These are phyloP conservation scores for Diphasiastrum complanatum DNA, from an alignment of 83 land plant species.

Conservation along the genomic window DNA sequence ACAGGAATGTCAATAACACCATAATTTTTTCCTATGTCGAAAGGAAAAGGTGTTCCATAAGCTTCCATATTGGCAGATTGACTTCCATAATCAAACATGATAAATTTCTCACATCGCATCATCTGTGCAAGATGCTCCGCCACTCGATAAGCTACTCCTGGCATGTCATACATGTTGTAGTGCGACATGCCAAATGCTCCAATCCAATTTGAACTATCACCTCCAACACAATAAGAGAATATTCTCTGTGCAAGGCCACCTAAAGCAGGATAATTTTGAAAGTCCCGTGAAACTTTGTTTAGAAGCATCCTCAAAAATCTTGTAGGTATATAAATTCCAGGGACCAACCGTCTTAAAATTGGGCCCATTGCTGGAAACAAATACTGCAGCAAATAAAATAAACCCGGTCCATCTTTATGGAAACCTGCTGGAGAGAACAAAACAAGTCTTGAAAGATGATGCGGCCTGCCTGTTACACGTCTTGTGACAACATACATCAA, in stretches of 20 bases:
- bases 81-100: constrained; percentile 12
- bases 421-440: too few species aligned
- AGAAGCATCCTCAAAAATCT: constrained; percentile 10
- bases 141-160: constrained; percentile 4
- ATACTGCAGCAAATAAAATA: constrained; percentile 2
- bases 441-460: too few species aligned
- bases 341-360: constrained; percentile 1
- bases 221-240: too few species aligned
- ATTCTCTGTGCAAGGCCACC: too few species aligned
- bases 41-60: too few species aligned
- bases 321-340: constrained; percentile 5
- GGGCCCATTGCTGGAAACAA: background rate
- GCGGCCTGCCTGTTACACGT: too few species aligned
- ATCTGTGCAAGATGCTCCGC: constrained; percentile 13
- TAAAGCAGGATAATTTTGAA: constrained; percentile 16
- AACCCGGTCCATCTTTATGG: constrained; percentile 1
- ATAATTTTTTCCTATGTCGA: too few species aligned
- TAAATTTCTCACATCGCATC: constrained; percentile 6
- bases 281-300: constrained; percentile 10
- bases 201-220: too few species aligned
- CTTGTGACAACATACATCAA: constrained; percentile 11
- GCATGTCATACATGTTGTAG: too few species aligned
- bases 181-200: too few species aligned
- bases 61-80: background rate
- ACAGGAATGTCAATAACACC: constrained; percentile 13